A percentile compares a stretch with the other conserved stretches of the same genome.
phyloP scores from a whole-genome alignment of 768 basidiomycete genomes.

The Lentinula sp. region DNA sequence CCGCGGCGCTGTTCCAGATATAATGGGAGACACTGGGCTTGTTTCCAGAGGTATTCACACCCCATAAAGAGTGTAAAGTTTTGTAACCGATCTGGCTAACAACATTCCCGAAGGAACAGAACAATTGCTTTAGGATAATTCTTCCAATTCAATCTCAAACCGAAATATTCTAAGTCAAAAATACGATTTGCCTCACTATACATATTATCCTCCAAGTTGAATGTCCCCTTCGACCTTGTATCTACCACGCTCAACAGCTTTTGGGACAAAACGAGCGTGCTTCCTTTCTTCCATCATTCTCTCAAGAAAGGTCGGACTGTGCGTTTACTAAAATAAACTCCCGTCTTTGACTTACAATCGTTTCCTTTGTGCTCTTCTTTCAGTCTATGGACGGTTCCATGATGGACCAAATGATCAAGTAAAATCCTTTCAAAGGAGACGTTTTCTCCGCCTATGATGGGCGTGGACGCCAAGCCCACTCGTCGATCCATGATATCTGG shows the following conservation, averaged over 20 bases:
- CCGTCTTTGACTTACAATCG: neutral
- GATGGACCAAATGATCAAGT: neutral
- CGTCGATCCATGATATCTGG: neutral
- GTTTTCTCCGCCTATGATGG: neutral
- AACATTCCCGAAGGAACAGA: too few relatives aligned
- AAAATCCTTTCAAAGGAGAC: neutral
- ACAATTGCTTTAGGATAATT: too few relatives aligned
- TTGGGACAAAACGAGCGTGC: neutral
- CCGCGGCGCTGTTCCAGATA: too few relatives aligned
- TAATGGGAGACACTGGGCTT: too few relatives aligned
- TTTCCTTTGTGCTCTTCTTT: neutral
- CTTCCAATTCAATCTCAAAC: too few relatives aligned
- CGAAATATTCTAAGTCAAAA: too few relatives aligned
- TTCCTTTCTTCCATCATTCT: neutral
- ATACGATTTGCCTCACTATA: too few relatives aligned
- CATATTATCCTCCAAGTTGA: neutral
- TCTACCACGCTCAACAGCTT: neutral
- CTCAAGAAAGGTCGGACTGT: neutral
- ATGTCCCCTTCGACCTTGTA: neutral
- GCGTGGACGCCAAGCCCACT: neutral
- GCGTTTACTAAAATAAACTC: neutral
- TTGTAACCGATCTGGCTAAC: too few relatives aligned
- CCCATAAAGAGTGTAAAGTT: too few relatives aligned
- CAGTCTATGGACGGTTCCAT: neutral
- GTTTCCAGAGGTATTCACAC: too few relatives aligned